phyloP scores from a whole-genome alignment of 225 moss, liverwort and hornwort species.

The Marchantia polymorpha region DNA sequence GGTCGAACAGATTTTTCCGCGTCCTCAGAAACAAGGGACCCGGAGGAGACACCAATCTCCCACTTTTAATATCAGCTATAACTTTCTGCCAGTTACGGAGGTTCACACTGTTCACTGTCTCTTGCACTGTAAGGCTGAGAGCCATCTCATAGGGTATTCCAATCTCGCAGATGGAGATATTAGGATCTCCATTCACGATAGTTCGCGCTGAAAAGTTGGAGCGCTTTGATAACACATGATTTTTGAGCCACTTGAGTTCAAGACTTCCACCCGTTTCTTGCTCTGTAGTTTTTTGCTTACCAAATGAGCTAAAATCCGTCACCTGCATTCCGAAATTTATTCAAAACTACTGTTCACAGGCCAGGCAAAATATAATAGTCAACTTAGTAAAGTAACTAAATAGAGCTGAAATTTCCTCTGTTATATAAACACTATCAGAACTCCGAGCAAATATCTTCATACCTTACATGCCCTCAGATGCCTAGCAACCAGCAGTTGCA shows the following conservation, averaged over 20 bases:
- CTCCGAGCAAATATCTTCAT: neutral
- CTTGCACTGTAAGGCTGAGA: constrained; percentile 58
- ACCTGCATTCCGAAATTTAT: constrained; percentile 11
- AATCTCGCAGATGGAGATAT: constrained; percentile 59
- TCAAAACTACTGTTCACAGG: neutral
- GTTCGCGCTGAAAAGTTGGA: constrained; percentile 60
- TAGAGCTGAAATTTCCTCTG: neutral
- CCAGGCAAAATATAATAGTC: neutral
- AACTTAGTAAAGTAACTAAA: neutral
- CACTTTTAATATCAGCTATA: constrained; percentile 34
- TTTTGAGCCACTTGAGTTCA: constrained; percentile 72
- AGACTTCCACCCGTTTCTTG: constrained; percentile 64
- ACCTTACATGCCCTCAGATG: constrained; percentile 48
- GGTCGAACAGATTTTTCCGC: neutral
- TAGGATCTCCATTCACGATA: constrained; percentile 78
- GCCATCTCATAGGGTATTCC: constrained; percentile 69
- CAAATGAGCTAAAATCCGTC: constrained; percentile 10
- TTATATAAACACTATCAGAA: neutral
- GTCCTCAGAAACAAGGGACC: constrained; percentile 35
- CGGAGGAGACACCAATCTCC: constrained; percentile 19
- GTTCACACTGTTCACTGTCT: constrained; percentile 53
- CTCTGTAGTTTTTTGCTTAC: constrained; percentile 17
- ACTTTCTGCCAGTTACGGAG: constrained; percentile 47
- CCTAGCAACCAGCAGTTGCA: constrained; percentile 42
- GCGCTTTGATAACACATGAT: constrained; percentile 61